phyloP scores from a whole-genome alignment of 805 yeast species.

The Pachysolen tannophilus region DNA sequence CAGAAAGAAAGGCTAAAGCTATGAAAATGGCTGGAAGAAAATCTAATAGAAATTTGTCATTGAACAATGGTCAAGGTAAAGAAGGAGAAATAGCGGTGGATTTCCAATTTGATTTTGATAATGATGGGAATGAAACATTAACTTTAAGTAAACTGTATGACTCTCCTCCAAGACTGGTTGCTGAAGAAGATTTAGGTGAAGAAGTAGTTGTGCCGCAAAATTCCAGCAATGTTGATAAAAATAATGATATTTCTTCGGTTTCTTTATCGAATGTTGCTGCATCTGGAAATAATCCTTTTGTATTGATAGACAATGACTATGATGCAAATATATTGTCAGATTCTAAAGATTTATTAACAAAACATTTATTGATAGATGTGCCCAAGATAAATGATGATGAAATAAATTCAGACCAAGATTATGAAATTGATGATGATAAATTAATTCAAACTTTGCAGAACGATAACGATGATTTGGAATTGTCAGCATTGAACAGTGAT shows the following conservation, averaged over 20 bases:
- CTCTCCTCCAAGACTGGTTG: conserved; percentile 11
- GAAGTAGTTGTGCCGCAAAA: conserved; percentile 25
- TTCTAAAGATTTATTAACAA: conserved; percentile 13
- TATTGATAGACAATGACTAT: conserved; percentile 35
- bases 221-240: conserved; percentile 1
- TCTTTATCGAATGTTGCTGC: no score
- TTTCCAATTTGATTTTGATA: conserved; percentile 32
- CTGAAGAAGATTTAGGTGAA: conserved; percentile 59
- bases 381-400: conserved; percentile 42
- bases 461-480: conserved; percentile 30
- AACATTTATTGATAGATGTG: conserved; percentile 31
- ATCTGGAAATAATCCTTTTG: conserved; percentile 29
- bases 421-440: conserved; percentile 46
- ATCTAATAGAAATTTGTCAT: conserved; percentile 14
- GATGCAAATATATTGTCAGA: conserved; percentile 31
- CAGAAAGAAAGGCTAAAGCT: conserved; percentile 52
- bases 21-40: conserved; percentile 35
- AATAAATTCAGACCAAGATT: conserved; percentile 53
- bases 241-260: conserved; percentile 11
- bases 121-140: conserved; percentile 29
- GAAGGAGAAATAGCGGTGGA: conserved; percentile 32
- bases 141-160: conserved; percentile 13
- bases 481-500: conserved; percentile 26
- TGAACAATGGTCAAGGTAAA: conserved; percentile 19
- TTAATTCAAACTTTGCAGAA: conserved; percentile 29